phyloP scores from a whole-genome alignment of 805 yeast genomes.

The Wickerhamiella dianesei region DNA sequence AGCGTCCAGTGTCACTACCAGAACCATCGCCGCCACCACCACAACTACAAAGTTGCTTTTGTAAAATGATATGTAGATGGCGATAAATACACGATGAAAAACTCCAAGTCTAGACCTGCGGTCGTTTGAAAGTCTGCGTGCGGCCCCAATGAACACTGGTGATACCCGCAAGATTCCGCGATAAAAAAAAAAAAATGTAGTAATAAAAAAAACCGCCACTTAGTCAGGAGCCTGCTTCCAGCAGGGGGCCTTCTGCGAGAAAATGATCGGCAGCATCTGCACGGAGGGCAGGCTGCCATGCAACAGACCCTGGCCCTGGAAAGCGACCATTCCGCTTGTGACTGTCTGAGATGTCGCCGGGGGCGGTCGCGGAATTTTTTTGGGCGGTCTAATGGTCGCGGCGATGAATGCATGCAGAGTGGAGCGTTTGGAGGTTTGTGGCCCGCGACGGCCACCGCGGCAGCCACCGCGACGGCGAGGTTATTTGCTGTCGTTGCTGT shows the following conservation, averaged over 20 bases:
- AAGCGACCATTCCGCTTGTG: neutral
- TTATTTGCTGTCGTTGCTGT: too few relatives aligned
- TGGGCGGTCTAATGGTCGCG: neutral
- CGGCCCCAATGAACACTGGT: neutral
- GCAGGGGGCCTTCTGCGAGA: neutral
- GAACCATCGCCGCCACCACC: too few relatives aligned
- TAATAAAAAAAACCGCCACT: neutral
- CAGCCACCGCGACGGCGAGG: too few relatives aligned
- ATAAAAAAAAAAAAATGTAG: neutral
- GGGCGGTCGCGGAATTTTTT: too few relatives aligned
- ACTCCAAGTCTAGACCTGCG: too few relatives aligned
- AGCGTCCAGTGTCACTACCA: too few relatives aligned
- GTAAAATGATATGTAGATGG: too few relatives aligned
- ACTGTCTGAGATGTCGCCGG: neutral
- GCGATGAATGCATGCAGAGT: neutral
- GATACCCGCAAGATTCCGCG: neutral
- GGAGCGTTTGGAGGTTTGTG: too few relatives aligned
- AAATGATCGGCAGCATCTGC: neutral
- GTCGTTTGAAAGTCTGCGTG: neutral
- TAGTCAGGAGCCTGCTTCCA: neutral
- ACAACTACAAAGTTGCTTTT: too few relatives aligned
- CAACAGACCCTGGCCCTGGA: neutral
- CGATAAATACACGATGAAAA: too few relatives aligned
- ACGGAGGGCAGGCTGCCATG: neutral
- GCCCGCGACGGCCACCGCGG: too few relatives aligned